Evolutionary conservation across 1,284 basidiomycete species (phyloP), one percentile per base, ranked within the genome.

Genomic region (Sanghuangporus baumii): DNA sequence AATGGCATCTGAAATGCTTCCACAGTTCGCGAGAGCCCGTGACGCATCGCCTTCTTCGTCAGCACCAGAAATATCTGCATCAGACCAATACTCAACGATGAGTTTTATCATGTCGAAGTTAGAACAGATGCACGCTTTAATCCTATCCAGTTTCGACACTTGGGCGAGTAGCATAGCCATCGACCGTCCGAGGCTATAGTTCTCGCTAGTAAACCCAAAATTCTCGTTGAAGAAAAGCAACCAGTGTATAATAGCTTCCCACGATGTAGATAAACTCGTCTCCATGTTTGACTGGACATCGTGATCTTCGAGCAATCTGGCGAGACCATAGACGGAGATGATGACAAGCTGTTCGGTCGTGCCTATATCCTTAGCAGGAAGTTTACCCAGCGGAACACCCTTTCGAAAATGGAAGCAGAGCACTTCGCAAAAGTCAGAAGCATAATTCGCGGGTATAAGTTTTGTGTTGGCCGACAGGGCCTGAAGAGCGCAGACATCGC

Each of bases 81-180:
- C 57, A 11, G 57, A 47, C 57, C 57, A 58, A 18, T 37, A 36
- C 4, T 16, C 18, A 16, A 48, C 43, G 16, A 58, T 20, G 20
- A 58, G 34, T n/a, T 36, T 46, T 7, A 58, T 9, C 41, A 48
- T 48, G 7, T 48, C 26, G 6, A 26, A 23, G 36, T 58, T 34
- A 26, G 57, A 34, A 43, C 57, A 58, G 31, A 58, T 48, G n/a
- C 36, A 46, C 7, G 26, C 43, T 20, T 58, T 58, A n/a, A 58
- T 31, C n/a, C 12, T n/a, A 9, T n/a, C 11, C 18, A 48, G n/a
- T 37, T 43, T 14, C 20, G 43, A 8, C 8, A 7, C 57, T 14
- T 9, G 12, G 9, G 26, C 41, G 14, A 58, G 57, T 20, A 58
- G 23, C 20, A 16, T 8, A 16, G 26, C 43, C 26, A 58, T 58